Base-by-base conservation (phyloP, 2,329 filamentous ascomycete genomes). In the Alternaria hordeiaustralica region DNA sequence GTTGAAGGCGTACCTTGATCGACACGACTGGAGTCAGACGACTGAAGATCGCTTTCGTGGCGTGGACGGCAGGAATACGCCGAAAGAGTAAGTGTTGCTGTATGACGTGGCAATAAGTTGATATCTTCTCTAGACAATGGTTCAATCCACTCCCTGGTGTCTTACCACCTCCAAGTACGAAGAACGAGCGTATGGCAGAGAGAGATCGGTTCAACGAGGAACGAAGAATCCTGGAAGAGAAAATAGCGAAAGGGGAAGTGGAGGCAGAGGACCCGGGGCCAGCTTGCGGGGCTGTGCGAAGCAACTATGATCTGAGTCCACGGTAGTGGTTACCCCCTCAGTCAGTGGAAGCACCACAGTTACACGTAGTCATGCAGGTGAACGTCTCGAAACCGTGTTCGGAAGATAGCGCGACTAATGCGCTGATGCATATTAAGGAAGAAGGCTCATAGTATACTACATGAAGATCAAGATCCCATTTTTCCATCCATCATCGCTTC, bases 401-500 rank as follows among this genome's bases (percentile, higher is more conserved):
- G 5, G 13, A 56, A 56, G 12, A 25, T 47, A 25, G 43, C 41
- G 47, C 23, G 43, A 54, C 30, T 46, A 33, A 26, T 49, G 49
- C 60, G 47, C 47, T n/a, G 2, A 36, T 18, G 41, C 36, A 59
- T 46, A 36, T 58, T 47, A 41, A 26, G 18, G 58, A 53, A 53
- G 41, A 33, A 43, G 23, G n/a, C 44, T 43, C 30, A 54, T 57
- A 58, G 45, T 62, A 62, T 58, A 59, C 56, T 62, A 62, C 60
- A 62, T 54, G 44, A 50, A 46, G 30, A 36, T 26, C 28, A 47
- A 53, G 44, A 53, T 44, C 30, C 47, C 56, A 33, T 47, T 33
- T 50, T 44, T 44, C 55, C 57, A 45, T 46, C 51, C 60, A 45
- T 62, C 55, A 47, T 57, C 45, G 51, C 45, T 58, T 45, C 23